Evolutionary conservation across 1,284 basidiomycete genomes (phyloP).

Genomic region (Schizophyllum commune): DNA sequence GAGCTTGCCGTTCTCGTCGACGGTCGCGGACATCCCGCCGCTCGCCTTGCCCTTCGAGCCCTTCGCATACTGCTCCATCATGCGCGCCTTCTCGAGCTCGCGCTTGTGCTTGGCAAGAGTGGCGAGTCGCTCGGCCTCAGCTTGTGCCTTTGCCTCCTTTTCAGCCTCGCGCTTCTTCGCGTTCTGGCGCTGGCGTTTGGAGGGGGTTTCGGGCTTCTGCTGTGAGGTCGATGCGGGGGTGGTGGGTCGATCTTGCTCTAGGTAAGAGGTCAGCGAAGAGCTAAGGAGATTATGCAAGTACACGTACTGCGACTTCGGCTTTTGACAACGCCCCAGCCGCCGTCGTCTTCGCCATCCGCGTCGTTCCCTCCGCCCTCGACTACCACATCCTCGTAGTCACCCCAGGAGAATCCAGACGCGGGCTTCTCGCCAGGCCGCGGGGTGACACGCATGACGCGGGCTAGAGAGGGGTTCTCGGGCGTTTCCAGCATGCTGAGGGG

Average conservation of each 20-base stretch:
- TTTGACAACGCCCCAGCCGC: constrained; percentile 63
- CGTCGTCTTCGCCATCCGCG: constrained; percentile 47
- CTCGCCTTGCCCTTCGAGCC: constrained; percentile 25
- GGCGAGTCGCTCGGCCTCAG: constrained; percentile 44
- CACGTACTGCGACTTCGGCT: constrained; percentile 44
- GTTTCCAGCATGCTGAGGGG: constrained; percentile 50
- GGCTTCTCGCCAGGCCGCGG: constrained; percentile 48
- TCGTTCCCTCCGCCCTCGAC: constrained; percentile 33
- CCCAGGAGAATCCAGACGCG: constrained; percentile 62
- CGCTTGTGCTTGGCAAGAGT: constrained; percentile 51
- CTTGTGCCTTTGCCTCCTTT: constrained; percentile 49
- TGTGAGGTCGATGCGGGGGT: constrained; percentile 1
- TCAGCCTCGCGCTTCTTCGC: constrained; percentile 47
- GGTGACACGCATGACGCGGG: constrained; percentile 58
- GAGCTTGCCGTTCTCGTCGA: constrained; percentile 43
- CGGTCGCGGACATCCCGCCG: constrained; percentile 48
- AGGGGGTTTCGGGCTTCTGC: constrained; percentile 35
- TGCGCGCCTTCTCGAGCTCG: constrained; percentile 46
- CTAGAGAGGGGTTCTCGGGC: constrained; percentile 43
- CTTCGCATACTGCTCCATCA: constrained; percentile 34
- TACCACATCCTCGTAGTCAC: constrained; percentile 55
- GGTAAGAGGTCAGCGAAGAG: neutral
- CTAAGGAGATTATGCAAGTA: constrained; percentile 3
- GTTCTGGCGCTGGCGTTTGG: constrained; percentile 67
- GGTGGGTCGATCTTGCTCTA: constrained; percentile 1